A percentile compares a stretch with the other conserved stretches of the same genome.
Conservation (phyloP, 1,284 basidiomycete genomes). For the Quambalaria eucalypti region DNA sequence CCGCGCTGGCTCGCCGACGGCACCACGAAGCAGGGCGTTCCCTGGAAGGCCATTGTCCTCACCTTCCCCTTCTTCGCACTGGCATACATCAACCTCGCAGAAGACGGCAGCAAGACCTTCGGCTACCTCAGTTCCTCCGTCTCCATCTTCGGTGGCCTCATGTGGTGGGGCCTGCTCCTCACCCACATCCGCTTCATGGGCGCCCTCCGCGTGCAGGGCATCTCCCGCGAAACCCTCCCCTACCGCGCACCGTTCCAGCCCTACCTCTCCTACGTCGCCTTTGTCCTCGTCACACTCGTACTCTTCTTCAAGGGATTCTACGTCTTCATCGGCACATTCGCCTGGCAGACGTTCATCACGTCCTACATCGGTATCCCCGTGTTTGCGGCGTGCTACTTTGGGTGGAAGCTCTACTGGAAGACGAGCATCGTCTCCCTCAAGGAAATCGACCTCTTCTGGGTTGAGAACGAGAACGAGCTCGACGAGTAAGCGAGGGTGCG, state of each 20-base stretch:
- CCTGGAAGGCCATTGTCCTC: slow-evolving; percentile 51
- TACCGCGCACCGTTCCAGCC: slow-evolving; percentile 27
- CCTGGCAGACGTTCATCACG: slow-evolving; percentile 60
- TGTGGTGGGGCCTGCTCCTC: slow-evolving; percentile 57
- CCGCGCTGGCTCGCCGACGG: slow-evolving; percentile 51
- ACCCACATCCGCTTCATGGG: slow-evolving; percentile 71
- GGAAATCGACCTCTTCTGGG: slow-evolving; percentile 35
- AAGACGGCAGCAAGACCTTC: slow-evolving; percentile 52
- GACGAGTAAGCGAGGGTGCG: background rate
- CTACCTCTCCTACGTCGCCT: slow-evolving; percentile 55
- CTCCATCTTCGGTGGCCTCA: slow-evolving; percentile 53
- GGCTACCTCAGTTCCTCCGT: slow-evolving; percentile 15
- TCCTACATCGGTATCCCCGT: slow-evolving; percentile 38
- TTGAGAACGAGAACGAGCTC: slow-evolving; percentile 21
- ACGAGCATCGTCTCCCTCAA: slow-evolving; percentile 18
- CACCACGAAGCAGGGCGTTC: slow-evolving; percentile 51
- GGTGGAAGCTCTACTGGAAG: slow-evolving; percentile 28
- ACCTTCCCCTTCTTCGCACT: slow-evolving; percentile 57
- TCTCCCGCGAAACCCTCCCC: slow-evolving; percentile 61
- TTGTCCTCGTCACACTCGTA: slow-evolving; percentile 56
- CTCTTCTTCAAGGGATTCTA: slow-evolving; percentile 56
- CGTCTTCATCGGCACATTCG: slow-evolving; percentile 58
- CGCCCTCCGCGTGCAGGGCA: slow-evolving; percentile 66
- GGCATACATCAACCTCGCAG: slow-evolving; percentile 58
- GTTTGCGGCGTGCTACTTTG: slow-evolving; percentile 27